Evolutionary conservation across 1,284 basidiomycete species (phyloP).

Genomic region (Leccinum fallax): DNA sequence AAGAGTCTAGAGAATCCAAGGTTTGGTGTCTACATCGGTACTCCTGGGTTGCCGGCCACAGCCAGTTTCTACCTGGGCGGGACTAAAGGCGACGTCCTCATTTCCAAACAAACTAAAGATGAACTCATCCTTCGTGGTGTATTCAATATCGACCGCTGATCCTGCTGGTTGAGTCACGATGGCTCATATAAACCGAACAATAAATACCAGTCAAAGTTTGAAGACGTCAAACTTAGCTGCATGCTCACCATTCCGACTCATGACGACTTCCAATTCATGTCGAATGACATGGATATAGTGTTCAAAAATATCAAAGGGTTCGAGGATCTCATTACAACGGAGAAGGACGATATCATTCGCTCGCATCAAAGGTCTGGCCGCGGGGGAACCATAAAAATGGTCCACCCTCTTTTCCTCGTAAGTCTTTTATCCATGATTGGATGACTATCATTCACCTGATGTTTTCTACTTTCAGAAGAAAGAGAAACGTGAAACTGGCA

Average conservation of each 20-base stretch:
- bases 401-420: neutral
- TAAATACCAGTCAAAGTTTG: neutral
- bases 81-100: neutral
- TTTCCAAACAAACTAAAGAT: neutral
- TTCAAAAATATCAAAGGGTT: neutral
- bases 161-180: neutral
- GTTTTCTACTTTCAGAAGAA: too few species aligned
- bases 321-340: neutral
- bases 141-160: neutral
- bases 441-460: too few species aligned
- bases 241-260: too few species aligned
- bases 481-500: too few species aligned
- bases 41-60: neutral
- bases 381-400: neutral
- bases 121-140: neutral
- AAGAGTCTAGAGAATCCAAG: neutral
- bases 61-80: neutral
- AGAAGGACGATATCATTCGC: neutral
- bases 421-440: neutral
- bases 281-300: neutral
- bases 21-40: neutral
- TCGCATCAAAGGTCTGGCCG: neutral
- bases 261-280: neutral
- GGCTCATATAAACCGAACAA: neutral
- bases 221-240: neutral